phyloP scores from a whole-genome alignment of 768 basidiomycete species.

The Auriscalpium microsporum region DNA sequence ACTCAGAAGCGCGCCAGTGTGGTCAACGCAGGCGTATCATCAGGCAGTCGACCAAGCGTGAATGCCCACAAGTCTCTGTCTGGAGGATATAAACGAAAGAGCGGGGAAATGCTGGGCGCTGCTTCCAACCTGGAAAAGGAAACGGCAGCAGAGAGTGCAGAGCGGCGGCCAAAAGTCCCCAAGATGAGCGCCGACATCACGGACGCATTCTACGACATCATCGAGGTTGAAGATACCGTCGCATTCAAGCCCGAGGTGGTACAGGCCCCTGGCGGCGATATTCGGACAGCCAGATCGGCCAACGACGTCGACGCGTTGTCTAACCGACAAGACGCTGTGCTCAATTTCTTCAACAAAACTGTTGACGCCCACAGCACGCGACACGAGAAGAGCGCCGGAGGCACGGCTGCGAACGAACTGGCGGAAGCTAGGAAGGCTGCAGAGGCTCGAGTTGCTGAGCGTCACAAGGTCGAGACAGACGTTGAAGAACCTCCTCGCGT shows the following conservation, averaged over 20 bases:
- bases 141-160: constrained; percentile 14
- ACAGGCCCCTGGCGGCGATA: not conserved
- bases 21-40: constrained; percentile 1
- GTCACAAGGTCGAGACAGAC: constrained; percentile 41
- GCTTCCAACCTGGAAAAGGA: not conserved
- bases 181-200: constrained; percentile 32
- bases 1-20: constrained; percentile 21
- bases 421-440: constrained; percentile 61
- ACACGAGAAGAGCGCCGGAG: constrained; percentile 53
- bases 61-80: constrained; percentile 2
- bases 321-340: constrained; percentile 36
- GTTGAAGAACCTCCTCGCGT: not conserved
- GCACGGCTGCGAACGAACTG: constrained; percentile 47
- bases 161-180: constrained; percentile 38
- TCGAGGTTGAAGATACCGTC: not conserved
- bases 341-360: constrained; percentile 62
- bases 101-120: constrained; percentile 27
- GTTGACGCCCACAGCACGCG: constrained; percentile 59
- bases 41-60: not conserved
- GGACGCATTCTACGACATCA: not conserved
- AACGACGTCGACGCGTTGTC: constrained; percentile 1
- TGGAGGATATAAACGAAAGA: constrained; percentile 51
- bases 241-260: not conserved
- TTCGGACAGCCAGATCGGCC: not conserved
- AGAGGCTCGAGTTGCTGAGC: constrained; percentile 60